phyloP scores from a whole-genome alignment of 306 rosid genomes.

The Pterocarpus santalinus region DNA sequence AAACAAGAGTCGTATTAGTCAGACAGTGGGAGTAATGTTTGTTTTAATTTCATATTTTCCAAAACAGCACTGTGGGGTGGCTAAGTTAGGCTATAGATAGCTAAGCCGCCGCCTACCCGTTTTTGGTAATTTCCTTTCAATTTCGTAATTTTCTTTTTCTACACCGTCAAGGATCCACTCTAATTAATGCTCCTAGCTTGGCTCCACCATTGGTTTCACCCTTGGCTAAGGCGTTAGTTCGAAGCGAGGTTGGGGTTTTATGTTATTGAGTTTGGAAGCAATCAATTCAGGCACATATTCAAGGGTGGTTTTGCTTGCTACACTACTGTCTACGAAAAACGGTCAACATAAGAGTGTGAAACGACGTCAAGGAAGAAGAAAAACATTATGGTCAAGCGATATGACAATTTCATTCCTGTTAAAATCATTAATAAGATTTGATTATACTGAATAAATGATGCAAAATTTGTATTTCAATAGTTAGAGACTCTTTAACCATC shows the following conservation, averaged over 20 bases:
- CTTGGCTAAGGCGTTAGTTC: background rate
- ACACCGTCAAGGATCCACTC: conserved; percentile 50
- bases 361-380: too few relatives aligned
- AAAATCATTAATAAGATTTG: too few relatives aligned
- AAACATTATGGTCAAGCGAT: too few relatives aligned
- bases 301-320: too few relatives aligned
- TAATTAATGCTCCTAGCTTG: conserved; percentile 11
- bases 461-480: too few relatives aligned
- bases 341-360: too few relatives aligned
- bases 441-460: too few relatives aligned
- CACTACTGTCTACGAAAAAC: too few relatives aligned
- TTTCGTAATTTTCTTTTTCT: background rate
- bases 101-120: conserved; percentile 47
- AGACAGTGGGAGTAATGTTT: background rate
- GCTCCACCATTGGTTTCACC: background rate
- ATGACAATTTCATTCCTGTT: too few relatives aligned
- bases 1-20: background rate
- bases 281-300: too few relatives aligned
- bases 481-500: too few relatives aligned
- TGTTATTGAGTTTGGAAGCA: background rate
- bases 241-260: background rate
- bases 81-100: conserved; percentile 42
- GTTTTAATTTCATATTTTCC: background rate
- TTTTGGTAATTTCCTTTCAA: conserved; percentile 37
- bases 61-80: conserved; percentile 45